These are phyloP conservation scores for Fomitopsis pulvina DNA, from an alignment of 768 basidiomycete species.

Conservation along the genomic window DNA sequence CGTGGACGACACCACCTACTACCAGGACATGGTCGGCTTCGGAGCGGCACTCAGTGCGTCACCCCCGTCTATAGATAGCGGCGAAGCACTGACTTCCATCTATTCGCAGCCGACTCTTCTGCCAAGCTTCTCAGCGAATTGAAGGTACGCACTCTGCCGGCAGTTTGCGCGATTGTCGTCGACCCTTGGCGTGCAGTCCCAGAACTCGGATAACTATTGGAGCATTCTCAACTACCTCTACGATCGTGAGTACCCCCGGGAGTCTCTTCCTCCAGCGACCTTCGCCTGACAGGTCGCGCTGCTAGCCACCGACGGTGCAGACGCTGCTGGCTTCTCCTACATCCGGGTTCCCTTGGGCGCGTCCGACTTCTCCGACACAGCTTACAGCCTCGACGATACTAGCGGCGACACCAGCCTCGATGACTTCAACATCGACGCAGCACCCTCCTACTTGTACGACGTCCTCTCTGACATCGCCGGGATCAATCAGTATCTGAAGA, in stretches of 20 bases:
- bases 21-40: constrained; percentile 62
- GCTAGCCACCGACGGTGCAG: constrained; percentile 48
- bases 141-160: constrained; percentile 39
- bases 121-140: constrained; percentile 53
- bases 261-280: neutral
- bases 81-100: neutral
- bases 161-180: neutral
- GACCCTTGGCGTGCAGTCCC: constrained; percentile 27
- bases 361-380: constrained; percentile 59
- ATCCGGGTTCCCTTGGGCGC: constrained; percentile 68
- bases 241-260: constrained; percentile 28
- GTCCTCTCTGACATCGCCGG: constrained; percentile 59
- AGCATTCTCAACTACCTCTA: constrained; percentile 53
- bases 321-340: constrained; percentile 62
- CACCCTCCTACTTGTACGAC: constrained; percentile 57
- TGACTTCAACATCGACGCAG: constrained; percentile 47
- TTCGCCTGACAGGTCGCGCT: neutral
- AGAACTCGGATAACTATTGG: constrained; percentile 53
- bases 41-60: constrained; percentile 57
- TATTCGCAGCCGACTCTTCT: constrained; percentile 60
- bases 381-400: constrained; percentile 61
- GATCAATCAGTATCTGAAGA: constrained; percentile 43
- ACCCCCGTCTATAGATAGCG: neutral
- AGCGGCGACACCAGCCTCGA: constrained; percentile 52
- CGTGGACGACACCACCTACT: constrained; percentile 45